These are phyloP conservation scores for Penicillium vulpinum DNA, from an alignment of 2,329 filamentous ascomycete genomes.

Conservation along the genomic window DNA sequence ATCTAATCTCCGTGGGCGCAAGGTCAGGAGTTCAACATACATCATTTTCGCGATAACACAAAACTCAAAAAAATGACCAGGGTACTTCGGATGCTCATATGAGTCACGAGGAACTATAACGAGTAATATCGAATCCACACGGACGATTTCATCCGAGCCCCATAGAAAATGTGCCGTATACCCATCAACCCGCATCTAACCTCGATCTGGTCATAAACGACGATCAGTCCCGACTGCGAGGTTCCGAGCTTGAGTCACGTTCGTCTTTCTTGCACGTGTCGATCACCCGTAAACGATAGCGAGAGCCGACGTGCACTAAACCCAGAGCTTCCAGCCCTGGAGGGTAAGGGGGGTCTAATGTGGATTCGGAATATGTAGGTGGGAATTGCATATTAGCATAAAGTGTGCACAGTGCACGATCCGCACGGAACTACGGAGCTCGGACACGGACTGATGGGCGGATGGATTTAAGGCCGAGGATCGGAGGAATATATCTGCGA, in stretches of 20 bases:
- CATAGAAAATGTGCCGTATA: background rate
- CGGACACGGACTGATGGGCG: background rate
- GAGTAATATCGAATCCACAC: background rate
- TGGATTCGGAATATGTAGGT: background rate
- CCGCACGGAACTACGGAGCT: background rate
- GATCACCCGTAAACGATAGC: background rate
- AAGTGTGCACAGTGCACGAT: background rate
- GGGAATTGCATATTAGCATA: background rate
- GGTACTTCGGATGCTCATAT: no score
- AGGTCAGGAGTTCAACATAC: background rate
- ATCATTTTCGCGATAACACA: background rate
- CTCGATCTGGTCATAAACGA: background rate
- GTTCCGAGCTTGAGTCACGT: background rate
- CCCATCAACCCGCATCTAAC: background rate
- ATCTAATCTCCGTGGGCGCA: background rate
- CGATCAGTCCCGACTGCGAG: background rate
- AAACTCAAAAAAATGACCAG: background rate
- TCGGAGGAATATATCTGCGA: background rate
- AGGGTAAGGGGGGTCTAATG: no score
- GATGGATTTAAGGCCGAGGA: background rate
- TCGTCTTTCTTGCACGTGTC: background rate
- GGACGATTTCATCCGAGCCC: slow-evolving; percentile 1
- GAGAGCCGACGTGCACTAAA: background rate
- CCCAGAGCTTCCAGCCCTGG: background rate
- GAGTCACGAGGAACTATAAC: background rate